phyloP scores from a whole-genome alignment of 208 protist genomes.

The Strigomonas galati region DNA sequence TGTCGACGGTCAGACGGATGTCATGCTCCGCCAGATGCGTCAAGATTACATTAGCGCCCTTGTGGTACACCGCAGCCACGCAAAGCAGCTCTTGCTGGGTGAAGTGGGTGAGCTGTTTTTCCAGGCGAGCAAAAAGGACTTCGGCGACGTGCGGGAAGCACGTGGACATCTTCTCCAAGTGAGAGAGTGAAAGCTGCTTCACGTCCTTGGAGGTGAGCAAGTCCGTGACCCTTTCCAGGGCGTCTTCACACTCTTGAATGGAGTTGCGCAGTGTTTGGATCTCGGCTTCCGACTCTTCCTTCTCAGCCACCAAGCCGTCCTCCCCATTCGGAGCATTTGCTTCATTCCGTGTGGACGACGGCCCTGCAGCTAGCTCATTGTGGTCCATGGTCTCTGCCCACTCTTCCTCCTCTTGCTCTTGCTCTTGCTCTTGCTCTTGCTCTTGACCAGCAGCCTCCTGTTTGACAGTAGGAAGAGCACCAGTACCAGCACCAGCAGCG shows the following conservation, averaged over 20 bases:
- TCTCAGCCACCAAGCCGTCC: not conserved
- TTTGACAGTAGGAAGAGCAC: too few species aligned
- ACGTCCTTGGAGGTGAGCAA: constrained; percentile 16
- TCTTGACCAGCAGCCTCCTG: too few species aligned
- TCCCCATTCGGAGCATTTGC: too few species aligned
- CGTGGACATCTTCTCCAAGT: constrained; percentile 34
- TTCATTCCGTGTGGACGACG: too few species aligned
- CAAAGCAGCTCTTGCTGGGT: constrained; percentile 57
- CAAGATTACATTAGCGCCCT: constrained; percentile 29
- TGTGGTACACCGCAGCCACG: constrained; percentile 48
- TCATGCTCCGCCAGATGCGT: constrained; percentile 39
- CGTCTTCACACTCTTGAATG: not conserved
- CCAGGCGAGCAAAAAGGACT: constrained; percentile 30
- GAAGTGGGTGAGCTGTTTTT: constrained; percentile 32
- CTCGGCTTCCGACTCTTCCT: not conserved
- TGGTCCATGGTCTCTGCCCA: too few species aligned
- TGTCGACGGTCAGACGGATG: constrained; percentile 47
- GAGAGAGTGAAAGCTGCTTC: constrained; percentile 45
- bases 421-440: too few species aligned
- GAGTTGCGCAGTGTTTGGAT: not conserved
- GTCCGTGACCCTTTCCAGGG: not conserved
- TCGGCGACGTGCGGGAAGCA: constrained; percentile 36
- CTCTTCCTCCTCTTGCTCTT: too few species aligned
- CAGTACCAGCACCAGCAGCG: too few species aligned
- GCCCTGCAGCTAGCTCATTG: too few species aligned